Evolutionary conservation across 2,329 filamentous ascomycete species (phyloP), one percentile per base, ranked within the genome.

Genomic region (Ascochyta lentis): DNA sequence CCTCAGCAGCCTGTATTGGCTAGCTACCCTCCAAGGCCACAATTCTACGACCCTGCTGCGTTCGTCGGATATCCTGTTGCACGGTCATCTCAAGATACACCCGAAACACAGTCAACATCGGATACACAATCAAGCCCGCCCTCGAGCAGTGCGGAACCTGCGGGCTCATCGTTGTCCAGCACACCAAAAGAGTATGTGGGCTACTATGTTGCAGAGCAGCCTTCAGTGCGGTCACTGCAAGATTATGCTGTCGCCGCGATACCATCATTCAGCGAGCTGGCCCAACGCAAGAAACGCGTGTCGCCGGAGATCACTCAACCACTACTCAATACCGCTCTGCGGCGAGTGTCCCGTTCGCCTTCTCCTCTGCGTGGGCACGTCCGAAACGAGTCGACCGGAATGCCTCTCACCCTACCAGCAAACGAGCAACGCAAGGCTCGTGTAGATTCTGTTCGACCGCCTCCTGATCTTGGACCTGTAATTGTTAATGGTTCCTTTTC

Each of bases 131-230:
- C 59, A 26, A 71, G 67, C 37, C 67, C 68, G 35, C 43, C 51
- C 13, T 50, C 60, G 7, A 56, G 52, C 7, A 64, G 61, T 46
- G 58, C 60, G 4, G 68, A 74, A 35, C 56, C 65, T 8, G 57
- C 54, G 2, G 52, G 49, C 19, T 56, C 62, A 13, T 56, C 65
- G 5, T 67, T 75, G 13, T 72, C 70, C 49, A 73, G 74, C 10
- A 74, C 77, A 44, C 78, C 80, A 1, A 81, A 82, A 61, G 80
- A 83, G 56, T 82, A 82, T 60, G 72, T 81, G 12, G 80, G 80
- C 3, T 83, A 83, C 62, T 80, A 78, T 53, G 71, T 82, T 40
- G 76, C 74, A 10, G 78, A 81, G 24, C 78, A 80, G 41, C 74
- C 75, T 43, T 70, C 71, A 42, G 63, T 69, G 27, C 76, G 73